Evolutionary conservation across 805 yeast species (phyloP).

Genomic region (Clavispora asparagi): DNA sequence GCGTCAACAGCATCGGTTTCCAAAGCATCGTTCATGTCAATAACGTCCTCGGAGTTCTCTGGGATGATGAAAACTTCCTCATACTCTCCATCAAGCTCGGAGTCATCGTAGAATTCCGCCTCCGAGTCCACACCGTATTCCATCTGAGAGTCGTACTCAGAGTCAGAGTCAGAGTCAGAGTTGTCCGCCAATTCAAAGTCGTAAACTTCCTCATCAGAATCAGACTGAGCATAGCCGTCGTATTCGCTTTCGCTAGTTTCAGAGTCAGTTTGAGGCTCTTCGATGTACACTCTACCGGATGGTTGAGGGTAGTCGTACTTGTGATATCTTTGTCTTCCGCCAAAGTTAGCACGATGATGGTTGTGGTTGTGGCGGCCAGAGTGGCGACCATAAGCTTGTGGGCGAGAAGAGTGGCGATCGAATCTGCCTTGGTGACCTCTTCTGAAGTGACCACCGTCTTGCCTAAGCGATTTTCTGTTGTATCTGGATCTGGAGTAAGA

Average conservation of each 20-base stretch:
- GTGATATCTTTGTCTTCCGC: slow-evolving; percentile 19
- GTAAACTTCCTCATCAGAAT: slow-evolving; percentile 23
- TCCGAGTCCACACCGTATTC: slow-evolving; percentile 12
- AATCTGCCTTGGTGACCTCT: neutral
- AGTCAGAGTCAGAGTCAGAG: slow-evolving; percentile 14
- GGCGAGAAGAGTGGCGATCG: neutral
- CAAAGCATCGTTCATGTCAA: slow-evolving; percentile 35
- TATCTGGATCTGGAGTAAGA: slow-evolving; percentile 17
- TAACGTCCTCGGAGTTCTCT: slow-evolving; percentile 27
- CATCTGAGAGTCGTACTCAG: slow-evolving; percentile 11
- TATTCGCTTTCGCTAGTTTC: slow-evolving; percentile 22
- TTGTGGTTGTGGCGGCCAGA: neutral
- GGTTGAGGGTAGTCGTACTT: slow-evolving; percentile 33
- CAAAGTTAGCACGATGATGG: neutral
- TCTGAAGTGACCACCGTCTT: slow-evolving; percentile 1
- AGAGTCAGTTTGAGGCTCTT: slow-evolving; percentile 38
- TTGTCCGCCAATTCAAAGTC: slow-evolving; percentile 24
- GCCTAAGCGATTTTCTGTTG: slow-evolving; percentile 19
- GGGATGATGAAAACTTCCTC: slow-evolving; percentile 13
- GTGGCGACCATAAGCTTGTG: neutral
- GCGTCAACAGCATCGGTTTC: slow-evolving; percentile 28
- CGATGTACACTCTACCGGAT: slow-evolving; percentile 33
- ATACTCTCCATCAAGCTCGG: slow-evolving; percentile 17
- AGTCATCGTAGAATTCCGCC: slow-evolving; percentile 13
- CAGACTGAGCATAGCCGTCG: slow-evolving; percentile 14